These are phyloP conservation scores for Apiosordaria backusii DNA, from an alignment of 495 filamentous ascomycete species.

Conservation along the genomic window DNA sequence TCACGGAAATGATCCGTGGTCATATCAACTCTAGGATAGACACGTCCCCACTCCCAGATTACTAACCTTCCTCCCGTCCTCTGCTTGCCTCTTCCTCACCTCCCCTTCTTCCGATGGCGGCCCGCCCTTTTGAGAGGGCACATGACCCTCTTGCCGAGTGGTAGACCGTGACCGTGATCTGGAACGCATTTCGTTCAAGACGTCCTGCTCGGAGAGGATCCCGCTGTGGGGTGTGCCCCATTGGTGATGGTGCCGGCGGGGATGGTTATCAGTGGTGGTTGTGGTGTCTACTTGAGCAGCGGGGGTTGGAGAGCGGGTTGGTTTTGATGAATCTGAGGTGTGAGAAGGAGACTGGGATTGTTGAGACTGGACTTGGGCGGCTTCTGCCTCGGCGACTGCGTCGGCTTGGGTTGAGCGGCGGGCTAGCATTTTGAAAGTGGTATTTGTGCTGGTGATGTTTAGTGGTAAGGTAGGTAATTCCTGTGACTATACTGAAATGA, in stretches of 20 bases:
- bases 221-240: neutral
- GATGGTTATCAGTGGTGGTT: neutral
- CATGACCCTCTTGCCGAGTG: neutral
- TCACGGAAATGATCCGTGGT: too few relatives aligned
- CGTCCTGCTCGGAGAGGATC: conserved; percentile 6
- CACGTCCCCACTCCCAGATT: neutral
- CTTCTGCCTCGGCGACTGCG: neutral
- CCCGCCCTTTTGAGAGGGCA: neutral
- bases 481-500: neutral
- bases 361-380: neutral
- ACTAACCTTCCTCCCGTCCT: neutral
- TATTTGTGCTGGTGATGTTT: neutral
- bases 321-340: too few relatives aligned
- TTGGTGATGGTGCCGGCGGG: conserved; percentile 5
- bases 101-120: neutral
- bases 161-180: neutral
- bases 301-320: too few relatives aligned
- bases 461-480: neutral
- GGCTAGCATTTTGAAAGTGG: too few relatives aligned
- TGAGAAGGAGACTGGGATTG: conserved; percentile 4
- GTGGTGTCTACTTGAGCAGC: neutral
- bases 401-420: neutral
- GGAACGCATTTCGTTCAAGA: neutral
- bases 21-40: too few relatives aligned
- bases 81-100: neutral